Conservation (phyloP, 2,329 filamentous ascomycete genomes). For the Trichoderma afroharzianum region DNA sequence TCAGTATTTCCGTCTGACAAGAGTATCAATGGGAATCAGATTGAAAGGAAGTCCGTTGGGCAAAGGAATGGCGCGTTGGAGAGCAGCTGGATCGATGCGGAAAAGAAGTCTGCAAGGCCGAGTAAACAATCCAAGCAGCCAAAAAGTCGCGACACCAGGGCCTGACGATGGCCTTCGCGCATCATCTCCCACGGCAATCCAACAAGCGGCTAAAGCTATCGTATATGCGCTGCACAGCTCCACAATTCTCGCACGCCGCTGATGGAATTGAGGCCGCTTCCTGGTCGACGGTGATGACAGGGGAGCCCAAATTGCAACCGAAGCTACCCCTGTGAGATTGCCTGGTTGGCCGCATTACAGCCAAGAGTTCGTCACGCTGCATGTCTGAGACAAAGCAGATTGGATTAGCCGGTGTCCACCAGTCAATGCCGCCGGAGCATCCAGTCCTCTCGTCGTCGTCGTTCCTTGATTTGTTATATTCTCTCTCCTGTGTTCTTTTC, state of each 20-base stretch:
- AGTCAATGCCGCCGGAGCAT: neutral
- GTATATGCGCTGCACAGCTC: slow-evolving; percentile 10
- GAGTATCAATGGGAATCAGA: slow-evolving; percentile 1
- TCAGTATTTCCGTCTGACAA: neutral
- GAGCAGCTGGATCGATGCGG: neutral
- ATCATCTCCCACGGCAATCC: slow-evolving; percentile 10
- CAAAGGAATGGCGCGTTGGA: neutral
- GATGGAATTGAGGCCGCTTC: slow-evolving; percentile 17
- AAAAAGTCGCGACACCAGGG: slow-evolving; percentile 7
- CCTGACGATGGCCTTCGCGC: neutral
- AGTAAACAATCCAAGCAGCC: neutral
- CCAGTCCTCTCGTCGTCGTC: neutral
- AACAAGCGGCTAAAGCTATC: slow-evolving; percentile 2
- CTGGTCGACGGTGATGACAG: slow-evolving; percentile 3
- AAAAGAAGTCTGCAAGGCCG: neutral
- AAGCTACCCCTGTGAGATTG: slow-evolving; percentile 17
- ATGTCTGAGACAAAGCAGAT: slow-evolving; percentile 8
- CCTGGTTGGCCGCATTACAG: slow-evolving; percentile 1
- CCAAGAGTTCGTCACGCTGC: slow-evolving; percentile 14
- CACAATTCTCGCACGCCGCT: slow-evolving; percentile 18
- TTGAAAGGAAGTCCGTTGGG: neutral
- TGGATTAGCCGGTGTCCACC: neutral
- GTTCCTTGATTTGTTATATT: neutral
- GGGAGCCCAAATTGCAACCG: slow-evolving; percentile 16
- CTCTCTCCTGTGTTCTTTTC: neutral